Evolutionary conservation across 495 filamentous ascomycete genomes (phyloP).

Genomic region (Tuber borchii): DNA sequence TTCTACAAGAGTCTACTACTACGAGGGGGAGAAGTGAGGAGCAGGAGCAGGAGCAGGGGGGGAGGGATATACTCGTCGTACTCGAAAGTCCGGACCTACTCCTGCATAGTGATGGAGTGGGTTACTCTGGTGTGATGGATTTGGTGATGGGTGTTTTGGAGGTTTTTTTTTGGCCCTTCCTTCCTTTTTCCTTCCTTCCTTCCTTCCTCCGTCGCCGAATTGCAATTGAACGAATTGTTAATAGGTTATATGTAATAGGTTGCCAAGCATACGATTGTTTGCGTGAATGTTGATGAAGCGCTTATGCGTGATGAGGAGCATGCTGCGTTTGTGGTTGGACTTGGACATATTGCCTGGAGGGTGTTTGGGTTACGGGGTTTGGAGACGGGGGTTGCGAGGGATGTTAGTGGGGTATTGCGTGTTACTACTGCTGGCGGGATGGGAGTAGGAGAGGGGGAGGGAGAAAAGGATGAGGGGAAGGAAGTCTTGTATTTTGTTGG

Average conservation of each 20-base stretch:
- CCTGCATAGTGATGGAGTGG: constrained; percentile 46
- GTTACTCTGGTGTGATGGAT: constrained; percentile 43
- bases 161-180: constrained; percentile 43
- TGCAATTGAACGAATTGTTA: too few relatives aligned
- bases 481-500: constrained; percentile 78
- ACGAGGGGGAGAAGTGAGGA: constrained; percentile 42
- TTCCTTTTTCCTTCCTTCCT: too few relatives aligned
- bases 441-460: constrained; percentile 28
- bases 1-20: background rate
- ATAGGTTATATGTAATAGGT: constrained; percentile 42
- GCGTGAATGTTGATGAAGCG: constrained; percentile 62
- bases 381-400: constrained; percentile 76
- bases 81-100: constrained; percentile 55
- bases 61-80: constrained; percentile 47
- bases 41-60: constrained; percentile 26
- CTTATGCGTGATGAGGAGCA: constrained; percentile 58
- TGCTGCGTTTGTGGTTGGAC: constrained; percentile 58
- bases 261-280: constrained; percentile 58
- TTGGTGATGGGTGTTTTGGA: constrained; percentile 51
- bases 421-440: constrained; percentile 57
- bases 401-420: constrained; percentile 84
- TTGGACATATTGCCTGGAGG: constrained; percentile 67
- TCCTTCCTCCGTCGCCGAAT: too few relatives aligned
- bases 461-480: constrained; percentile 53
- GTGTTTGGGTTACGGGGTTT: constrained; percentile 65